Evolutionary conservation across 2,329 filamentous ascomycete genomes (phyloP).

Genomic region (Fusarium sp.): DNA sequence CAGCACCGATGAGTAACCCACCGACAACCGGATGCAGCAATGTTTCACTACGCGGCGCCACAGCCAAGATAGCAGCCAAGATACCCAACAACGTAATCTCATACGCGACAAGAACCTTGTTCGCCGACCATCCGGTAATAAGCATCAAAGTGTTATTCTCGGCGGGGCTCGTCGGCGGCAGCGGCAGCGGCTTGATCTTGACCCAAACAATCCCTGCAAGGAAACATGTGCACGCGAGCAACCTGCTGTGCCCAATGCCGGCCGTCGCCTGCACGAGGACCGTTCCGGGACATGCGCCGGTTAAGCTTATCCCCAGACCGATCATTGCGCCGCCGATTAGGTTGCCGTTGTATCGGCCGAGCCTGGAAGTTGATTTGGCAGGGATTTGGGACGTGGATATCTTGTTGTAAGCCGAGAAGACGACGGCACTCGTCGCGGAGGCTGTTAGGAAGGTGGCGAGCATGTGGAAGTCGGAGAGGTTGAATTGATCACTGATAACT

Average conservation of each 20-base stretch:
- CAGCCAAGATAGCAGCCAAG: neutral
- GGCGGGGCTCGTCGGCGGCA: conserved; percentile 10
- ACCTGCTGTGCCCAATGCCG: conserved; percentile 5
- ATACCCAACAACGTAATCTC: conserved; percentile 8
- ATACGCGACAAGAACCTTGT: conserved; percentile 5
- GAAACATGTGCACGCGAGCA: conserved; percentile 7
- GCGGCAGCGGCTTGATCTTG: conserved; percentile 5
- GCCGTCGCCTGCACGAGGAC: conserved; percentile 19
- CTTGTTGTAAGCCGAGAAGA: conserved; percentile 14
- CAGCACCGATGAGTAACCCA: conserved; percentile 3
- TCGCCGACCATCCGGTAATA: conserved; percentile 10
- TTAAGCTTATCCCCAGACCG: conserved; percentile 28
- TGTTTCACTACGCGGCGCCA: conserved; percentile 9
- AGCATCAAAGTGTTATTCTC: conserved; percentile 3
- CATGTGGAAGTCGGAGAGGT: conserved; percentile 23
- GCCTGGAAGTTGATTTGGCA: neutral
- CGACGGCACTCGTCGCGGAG: conserved; percentile 10
- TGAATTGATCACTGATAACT: conserved; percentile 22
- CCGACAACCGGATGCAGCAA: conserved; percentile 18
- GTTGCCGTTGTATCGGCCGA: conserved; percentile 17
- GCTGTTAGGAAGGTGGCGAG: conserved; percentile 24
- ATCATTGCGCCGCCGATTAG: conserved; percentile 18
- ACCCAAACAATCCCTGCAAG: conserved; percentile 10
- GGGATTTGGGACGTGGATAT: neutral
- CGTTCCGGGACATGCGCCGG: conserved; percentile 22